Percentiles rank a stretch among this genome's conserved stretches.
These are phyloP conservation scores for Pythium diclinum DNA, from an alignment of 352 stramenopile species.

Conservation along the genomic window DNA sequence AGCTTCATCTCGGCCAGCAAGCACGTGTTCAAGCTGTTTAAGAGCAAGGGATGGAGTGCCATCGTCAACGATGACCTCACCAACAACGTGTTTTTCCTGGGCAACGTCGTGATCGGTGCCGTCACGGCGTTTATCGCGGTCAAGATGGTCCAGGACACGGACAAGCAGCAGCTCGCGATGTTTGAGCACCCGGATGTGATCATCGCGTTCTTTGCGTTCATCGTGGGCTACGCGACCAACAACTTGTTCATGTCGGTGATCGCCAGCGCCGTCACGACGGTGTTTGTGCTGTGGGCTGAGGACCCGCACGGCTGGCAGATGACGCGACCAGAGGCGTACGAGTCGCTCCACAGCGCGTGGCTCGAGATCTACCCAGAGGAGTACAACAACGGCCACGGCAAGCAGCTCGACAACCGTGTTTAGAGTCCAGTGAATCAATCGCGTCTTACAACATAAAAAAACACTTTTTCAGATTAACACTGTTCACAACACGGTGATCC, in stretches of 20 bases:
- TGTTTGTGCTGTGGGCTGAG: slow-evolving; percentile 85
- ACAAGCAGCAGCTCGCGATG: slow-evolving; percentile 54
- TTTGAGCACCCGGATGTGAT: slow-evolving; percentile 65
- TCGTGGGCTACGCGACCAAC: slow-evolving; percentile 73
- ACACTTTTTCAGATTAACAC: background rate
- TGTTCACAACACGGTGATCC: background rate
- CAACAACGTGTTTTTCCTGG: slow-evolving; percentile 81
- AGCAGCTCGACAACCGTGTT: slow-evolving; percentile 36
- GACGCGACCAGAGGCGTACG: slow-evolving; percentile 68
- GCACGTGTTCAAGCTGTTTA: slow-evolving; percentile 81
- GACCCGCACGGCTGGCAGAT: slow-evolving; percentile 73
- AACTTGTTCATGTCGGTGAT: slow-evolving; percentile 76
- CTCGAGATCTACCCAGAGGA: slow-evolving; percentile 79
- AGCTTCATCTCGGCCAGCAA: slow-evolving; percentile 75
- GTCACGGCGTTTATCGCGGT: slow-evolving; percentile 65
- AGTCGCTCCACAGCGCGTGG: slow-evolving; percentile 70
- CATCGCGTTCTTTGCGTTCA: slow-evolving; percentile 68
- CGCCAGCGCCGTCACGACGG: slow-evolving; percentile 67
- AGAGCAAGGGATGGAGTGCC: slow-evolving; percentile 75
- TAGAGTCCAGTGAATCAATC: background rate
- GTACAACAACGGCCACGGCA: slow-evolving; percentile 81
- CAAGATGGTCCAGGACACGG: slow-evolving; percentile 43
- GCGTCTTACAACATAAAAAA: background rate
- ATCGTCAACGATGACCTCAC: slow-evolving; percentile 90
- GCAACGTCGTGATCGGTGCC: slow-evolving; percentile 70